A percentile compares a stretch with the other conserved stretches of the same genome.
These are phyloP conservation scores for Trifolium fragiferum DNA, from an alignment of 306 rosid species.

Conservation along the genomic window DNA sequence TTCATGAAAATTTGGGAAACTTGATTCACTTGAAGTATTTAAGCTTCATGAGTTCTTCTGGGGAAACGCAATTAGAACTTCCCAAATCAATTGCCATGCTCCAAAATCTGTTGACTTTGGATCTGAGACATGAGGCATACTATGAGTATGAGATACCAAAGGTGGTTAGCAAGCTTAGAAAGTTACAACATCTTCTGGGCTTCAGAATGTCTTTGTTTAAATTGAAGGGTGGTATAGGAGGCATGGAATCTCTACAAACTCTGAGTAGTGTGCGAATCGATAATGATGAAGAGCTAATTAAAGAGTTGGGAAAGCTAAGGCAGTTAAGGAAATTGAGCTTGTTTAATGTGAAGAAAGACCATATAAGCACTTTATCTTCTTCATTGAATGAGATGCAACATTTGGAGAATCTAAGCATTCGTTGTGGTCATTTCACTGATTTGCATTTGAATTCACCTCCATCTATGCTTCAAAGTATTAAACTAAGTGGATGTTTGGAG, in stretches of 20 bases:
- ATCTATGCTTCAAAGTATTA: not conserved
- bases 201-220: no score
- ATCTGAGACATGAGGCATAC: not conserved
- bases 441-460: not conserved
- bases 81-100: constrained; percentile 25
- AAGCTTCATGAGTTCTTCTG: not conserved
- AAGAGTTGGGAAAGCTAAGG: constrained; percentile 1
- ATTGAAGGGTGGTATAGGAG: no score
- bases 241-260: no score
- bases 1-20: not conserved
- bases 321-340: not conserved
- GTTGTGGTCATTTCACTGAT: no score
- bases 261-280: not conserved
- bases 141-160: no score
- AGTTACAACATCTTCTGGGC: no score
- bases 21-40: constrained; percentile 11
- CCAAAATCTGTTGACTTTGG: constrained; percentile 8
- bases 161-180: no score
- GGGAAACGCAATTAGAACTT: fast-evolving
- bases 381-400: no score
- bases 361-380: no score
- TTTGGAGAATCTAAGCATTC: no score
- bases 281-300: not conserved
- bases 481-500: fast-evolving
- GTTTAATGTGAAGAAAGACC: not conserved